Conservation (phyloP, 2,329 filamentous ascomycete species). For the Davidsoniella neocaledoniae region DNA sequence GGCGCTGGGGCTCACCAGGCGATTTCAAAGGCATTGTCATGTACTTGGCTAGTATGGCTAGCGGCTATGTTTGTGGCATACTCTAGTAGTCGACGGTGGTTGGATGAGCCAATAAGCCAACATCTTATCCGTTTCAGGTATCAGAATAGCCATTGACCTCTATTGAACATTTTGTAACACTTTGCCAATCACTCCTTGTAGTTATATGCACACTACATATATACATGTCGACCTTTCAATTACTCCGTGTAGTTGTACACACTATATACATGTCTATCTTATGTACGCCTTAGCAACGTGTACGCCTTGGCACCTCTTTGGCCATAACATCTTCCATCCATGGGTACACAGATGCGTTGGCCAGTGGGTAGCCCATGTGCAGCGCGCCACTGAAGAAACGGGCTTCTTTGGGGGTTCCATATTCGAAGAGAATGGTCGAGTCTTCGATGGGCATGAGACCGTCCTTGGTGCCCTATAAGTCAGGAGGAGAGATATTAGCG, state of each 20-base stretch:
- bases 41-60: constrained; percentile 60
- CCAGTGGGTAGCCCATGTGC: constrained; percentile 52
- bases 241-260: not conserved
- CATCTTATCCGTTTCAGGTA: too few relatives aligned
- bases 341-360: constrained; percentile 39
- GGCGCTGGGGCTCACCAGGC: constrained; percentile 65
- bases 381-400: constrained; percentile 40
- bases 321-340: constrained; percentile 43
- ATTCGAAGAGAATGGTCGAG: constrained; percentile 45
- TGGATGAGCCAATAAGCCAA: constrained; percentile 66
- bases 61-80: constrained; percentile 65
- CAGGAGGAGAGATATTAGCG: not conserved
- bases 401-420: constrained; percentile 48
- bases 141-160: not conserved
- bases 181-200: not conserved
- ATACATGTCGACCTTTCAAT: not conserved
- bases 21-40: constrained; percentile 77
- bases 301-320: not conserved
- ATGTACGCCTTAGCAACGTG: not conserved
- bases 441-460: constrained; percentile 54
- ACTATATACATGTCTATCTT: not conserved
- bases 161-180: not conserved
- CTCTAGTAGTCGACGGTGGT: constrained; percentile 72
- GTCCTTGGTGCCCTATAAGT: constrained; percentile 37
- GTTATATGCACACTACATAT: not conserved